These are phyloP conservation scores for Annulohypoxylon bovei DNA, from an alignment of 495 filamentous ascomycete species.

Conservation along the genomic window DNA sequence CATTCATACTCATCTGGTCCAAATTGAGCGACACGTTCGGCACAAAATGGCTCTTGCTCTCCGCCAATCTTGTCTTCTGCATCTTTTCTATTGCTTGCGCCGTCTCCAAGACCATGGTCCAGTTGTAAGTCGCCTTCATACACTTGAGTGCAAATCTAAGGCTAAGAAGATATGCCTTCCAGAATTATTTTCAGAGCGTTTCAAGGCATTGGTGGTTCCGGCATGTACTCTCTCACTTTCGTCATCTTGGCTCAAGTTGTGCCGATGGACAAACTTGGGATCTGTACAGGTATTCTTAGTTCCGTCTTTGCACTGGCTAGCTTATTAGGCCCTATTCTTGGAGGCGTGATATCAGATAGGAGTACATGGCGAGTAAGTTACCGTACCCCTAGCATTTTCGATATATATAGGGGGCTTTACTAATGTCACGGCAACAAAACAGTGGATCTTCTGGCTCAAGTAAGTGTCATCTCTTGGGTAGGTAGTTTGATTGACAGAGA, in stretches of 20 bases:
- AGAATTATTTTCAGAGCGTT: constrained; percentile 1
- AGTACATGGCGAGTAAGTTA: constrained; percentile 7
- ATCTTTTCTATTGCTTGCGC: constrained; percentile 1
- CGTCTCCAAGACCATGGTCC: constrained; percentile 2
- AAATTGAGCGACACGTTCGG: constrained; percentile 5
- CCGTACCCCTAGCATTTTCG: not conserved
- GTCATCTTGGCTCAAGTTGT: not conserved
- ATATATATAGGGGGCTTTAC: not conserved
- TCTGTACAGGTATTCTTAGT: not conserved
- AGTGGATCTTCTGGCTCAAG: constrained; percentile 6
- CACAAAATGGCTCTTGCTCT: not conserved
- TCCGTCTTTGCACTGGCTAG: not conserved
- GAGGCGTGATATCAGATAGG: not conserved
- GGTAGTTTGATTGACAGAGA: no score
- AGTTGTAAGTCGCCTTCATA: not conserved
- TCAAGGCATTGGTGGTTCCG: not conserved
- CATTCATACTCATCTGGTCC: not conserved
- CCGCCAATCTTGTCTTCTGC: not conserved
- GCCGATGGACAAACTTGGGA: not conserved
- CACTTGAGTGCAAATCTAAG: not conserved
- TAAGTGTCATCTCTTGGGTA: not conserved
- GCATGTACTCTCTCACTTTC: not conserved
- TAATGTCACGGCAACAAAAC: not conserved
- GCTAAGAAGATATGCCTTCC: not conserved
- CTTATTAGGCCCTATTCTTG: not conserved